Base-by-base conservation (phyloP, 2,329 filamentous ascomycete genomes). In the Botryotinia globosa region DNA sequence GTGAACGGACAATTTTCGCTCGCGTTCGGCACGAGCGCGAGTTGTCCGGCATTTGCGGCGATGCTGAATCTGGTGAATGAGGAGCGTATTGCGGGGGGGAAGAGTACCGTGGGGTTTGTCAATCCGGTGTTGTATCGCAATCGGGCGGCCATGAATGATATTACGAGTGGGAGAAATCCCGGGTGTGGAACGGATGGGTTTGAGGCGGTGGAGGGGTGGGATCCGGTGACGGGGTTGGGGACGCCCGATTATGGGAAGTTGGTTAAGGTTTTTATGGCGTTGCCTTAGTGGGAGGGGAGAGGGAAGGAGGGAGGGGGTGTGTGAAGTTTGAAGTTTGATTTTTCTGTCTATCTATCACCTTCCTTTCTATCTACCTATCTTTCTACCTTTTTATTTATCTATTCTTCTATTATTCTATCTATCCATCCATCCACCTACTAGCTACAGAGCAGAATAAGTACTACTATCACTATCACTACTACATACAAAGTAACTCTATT, bases 401-500 rank as follows among this genome's bases (percentile, higher is more conserved):
- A 45, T 45, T 7, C 0, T 22, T 3, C 44, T 22, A 44, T 8
- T 5, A 6, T 1, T 44, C 44, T 7, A 45, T 22, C 7, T 2
- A 14, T 22, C 7, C 44, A 45, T 3, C 1, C 18, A 44, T 45
- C 8, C 44, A 22, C 44, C 8, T 22, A 20, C 20, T 45, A 22
- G 44, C 7, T n/a, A n/a, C n/a, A n/a, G n/a, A n/a, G n/a, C n/a
- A n/a, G n/a, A n/a, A n/a, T n/a, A n/a, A n/a, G n/a, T n/a, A n/a
- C n/a, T n/a, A n/a, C 1, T 39, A 39, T 39, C 4, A 22, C 18
- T 3, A 22, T 39, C 12, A 39, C 1, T 39, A 39, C 3, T 9
- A 12, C 0, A 45, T 22, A 0, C 2, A 20, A 22, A 45, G 9
- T 22, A 0, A 9, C 7, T 20, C 9, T 2, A 45, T 22, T 22